phyloP scores from a whole-genome alignment of 1,284 basidiomycete species.

The Trichosporon sp. region DNA sequence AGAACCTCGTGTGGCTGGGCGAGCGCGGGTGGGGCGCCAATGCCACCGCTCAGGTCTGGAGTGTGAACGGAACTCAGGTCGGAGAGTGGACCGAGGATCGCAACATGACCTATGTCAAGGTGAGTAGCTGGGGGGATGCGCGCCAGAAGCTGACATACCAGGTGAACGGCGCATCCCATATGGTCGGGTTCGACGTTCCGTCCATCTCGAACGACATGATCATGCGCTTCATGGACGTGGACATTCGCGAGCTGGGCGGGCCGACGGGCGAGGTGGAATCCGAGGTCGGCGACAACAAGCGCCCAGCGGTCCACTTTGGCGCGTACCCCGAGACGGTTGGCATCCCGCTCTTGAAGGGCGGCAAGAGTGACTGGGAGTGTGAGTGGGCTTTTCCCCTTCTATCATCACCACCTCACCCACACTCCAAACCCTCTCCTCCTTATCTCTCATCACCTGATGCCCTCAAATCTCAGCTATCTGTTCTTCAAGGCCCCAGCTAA shows the following conservation, averaged over 20 bases:
- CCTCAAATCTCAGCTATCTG: conserved; percentile 6
- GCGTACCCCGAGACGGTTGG: conserved; percentile 27
- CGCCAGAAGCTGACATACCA: conserved; percentile 5
- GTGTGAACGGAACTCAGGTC: conserved; percentile 66
- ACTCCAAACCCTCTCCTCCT: background rate
- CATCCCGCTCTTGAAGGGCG: conserved; percentile 61
- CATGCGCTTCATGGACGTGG: conserved; percentile 84
- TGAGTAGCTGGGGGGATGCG: conserved; percentile 33
- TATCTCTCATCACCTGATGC: background rate
- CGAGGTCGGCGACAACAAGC: conserved; percentile 38
- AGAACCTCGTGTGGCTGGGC: conserved; percentile 77
- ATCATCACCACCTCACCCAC: background rate
- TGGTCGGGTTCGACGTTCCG: conserved; percentile 86
- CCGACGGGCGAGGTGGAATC: conserved; percentile 56
- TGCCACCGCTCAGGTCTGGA: conserved; percentile 69
- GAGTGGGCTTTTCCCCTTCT: conserved; percentile 42
- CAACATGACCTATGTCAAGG: conserved; percentile 90
- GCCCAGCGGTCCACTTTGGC: conserved; percentile 34
- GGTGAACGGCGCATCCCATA: conserved; percentile 73
- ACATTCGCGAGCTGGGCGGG: conserved; percentile 73
- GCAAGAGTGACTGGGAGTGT: conserved; percentile 73
- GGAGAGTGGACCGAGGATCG: conserved; percentile 86
- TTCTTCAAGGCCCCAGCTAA: background rate
- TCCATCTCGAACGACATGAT: conserved; percentile 95
- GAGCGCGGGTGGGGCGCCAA: conserved; percentile 75